Evolutionary conservation across 1,139 yeast genomes (phyloP).

Genomic region (Zygoascus hellenicus): DNA sequence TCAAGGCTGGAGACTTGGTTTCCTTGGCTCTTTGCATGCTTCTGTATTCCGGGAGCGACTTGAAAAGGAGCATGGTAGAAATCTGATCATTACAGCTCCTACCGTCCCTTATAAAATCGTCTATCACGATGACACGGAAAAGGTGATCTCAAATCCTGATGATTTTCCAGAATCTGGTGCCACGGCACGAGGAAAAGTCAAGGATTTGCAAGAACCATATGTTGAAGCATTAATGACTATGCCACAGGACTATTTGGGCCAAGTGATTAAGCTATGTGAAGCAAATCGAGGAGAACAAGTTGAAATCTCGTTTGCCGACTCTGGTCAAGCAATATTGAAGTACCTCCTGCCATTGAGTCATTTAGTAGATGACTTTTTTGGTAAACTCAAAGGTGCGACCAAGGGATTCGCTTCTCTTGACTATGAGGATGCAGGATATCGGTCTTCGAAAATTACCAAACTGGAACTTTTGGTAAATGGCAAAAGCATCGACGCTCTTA

Average conservation of each 20-base stretch:
- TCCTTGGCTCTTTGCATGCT: conserved; percentile 90
- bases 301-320: conserved; percentile 69
- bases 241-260: conserved; percentile 84
- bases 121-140: conserved; percentile 55
- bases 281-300: conserved; percentile 76
- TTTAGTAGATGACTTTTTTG: conserved; percentile 90
- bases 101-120: conserved; percentile 86
- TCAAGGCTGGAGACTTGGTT: conserved; percentile 96
- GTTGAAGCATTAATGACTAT: conserved; percentile 89
- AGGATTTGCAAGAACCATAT: conserved; percentile 71
- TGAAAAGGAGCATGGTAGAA: conserved; percentile 91
- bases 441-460: conserved; percentile 73
- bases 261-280: conserved; percentile 81
- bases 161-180: conserved; percentile 66
- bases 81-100: conserved; percentile 88
- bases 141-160: conserved; percentile 78
- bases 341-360: conserved; percentile 84
- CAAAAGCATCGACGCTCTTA: conserved; percentile 82
- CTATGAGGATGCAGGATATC: conserved; percentile 90
- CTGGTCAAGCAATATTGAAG: conserved; percentile 76
- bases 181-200: conserved; percentile 39
- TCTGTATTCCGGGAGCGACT: conserved; percentile 88
- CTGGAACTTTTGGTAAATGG: conserved; percentile 89
- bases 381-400: conserved; percentile 82
- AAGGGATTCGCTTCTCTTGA: conserved; percentile 92